These are phyloP conservation scores for Aspergillus sparsus DNA, from an alignment of 495 filamentous ascomycete species.

Conservation along the genomic window DNA sequence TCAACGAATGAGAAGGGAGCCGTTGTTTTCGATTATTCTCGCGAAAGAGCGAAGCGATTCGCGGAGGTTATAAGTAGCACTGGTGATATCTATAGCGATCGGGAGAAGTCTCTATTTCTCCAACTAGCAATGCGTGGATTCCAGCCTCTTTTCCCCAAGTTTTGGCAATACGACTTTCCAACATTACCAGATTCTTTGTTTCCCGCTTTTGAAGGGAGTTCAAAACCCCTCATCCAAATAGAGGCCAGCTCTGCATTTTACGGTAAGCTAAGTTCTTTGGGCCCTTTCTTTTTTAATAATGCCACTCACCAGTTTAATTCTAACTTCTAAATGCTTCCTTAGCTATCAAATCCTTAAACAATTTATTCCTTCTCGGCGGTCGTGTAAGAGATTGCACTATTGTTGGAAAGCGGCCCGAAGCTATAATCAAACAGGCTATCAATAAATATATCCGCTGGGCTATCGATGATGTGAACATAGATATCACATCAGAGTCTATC, in stretches of 20 bases:
- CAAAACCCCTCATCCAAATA: constrained; percentile 50
- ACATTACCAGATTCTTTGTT: constrained; percentile 63
- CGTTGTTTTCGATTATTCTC: constrained; percentile 32
- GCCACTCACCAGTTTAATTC: background rate
- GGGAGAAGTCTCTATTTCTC: constrained; percentile 57
- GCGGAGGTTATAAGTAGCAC: constrained; percentile 32
- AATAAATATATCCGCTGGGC: constrained; percentile 48
- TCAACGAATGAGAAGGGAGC: constrained; percentile 25
- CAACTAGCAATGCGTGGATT: constrained; percentile 59
- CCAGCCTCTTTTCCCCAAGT: constrained; percentile 56
- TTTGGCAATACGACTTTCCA: constrained; percentile 62
- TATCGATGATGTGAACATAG: constrained; percentile 36
- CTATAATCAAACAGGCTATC: constrained; percentile 36
- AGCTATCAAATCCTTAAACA: constrained; percentile 43
- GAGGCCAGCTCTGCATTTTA: constrained; percentile 37
- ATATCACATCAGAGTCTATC: constrained; percentile 21
- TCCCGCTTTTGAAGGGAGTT: constrained; percentile 34
- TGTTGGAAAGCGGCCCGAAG: constrained; percentile 29
- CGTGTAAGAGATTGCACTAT: constrained; percentile 42
- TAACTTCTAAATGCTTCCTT: background rate
- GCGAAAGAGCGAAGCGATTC: constrained; percentile 34
- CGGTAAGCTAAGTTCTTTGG: constrained; percentile 26
- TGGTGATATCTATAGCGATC: constrained; percentile 41
- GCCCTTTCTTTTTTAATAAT: background rate
- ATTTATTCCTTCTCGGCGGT: constrained; percentile 42